Evolutionary conservation across 306 rosid species (phyloP), one percentile per base, ranked within the genome.

Genomic region (Pachyrhizus erosus): DNA sequence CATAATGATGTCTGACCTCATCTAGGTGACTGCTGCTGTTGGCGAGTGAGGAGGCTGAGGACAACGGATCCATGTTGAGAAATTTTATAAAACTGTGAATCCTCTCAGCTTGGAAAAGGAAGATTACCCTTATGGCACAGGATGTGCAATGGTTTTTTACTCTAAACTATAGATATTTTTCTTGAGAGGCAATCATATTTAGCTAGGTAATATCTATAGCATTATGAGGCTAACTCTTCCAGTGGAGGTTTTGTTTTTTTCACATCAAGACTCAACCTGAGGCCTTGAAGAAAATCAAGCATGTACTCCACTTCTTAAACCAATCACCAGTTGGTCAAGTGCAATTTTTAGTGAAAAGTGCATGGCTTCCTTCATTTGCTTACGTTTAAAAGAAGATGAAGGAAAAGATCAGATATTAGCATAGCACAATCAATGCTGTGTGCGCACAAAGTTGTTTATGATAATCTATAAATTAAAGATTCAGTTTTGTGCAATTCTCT

Each of bases 1-100:
- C 83, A 72, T 66, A 64, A 45, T 78, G 80, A 73, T 58, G 10
- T 70, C 65, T 20, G 5, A 73, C 26, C 7, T 78, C 76, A 52
- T 55, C 33, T 42, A 21, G 48, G 49, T 73, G 43, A 34, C 31
- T 79, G 31, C 42, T 40, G 34, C 34, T 77, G 17, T 9, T 70
- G 43, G 54, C 39, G 72, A 48, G 26, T 11, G 65, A 75, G n/a
- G 74, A 67, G 71, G 21, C 33, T 42, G n/a, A 29, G 43, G 71
- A 42, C 74, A 71, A 79, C 18, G 45, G 49, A 15, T 23, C 68
- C 42, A 58, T 57, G 78, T 45, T 79, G 81, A 37, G 27, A 73
- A 65, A 79, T 33, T 80, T 29, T 45, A 14, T 40, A 49, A 74
- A 18, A 2, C 67, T 34, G 23, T 58, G 42, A 80, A 49, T 54